Percentiles rank a stretch among this genome's conserved stretches.
phyloP scores from a whole-genome alignment of 1,284 basidiomycete genomes.

The Pterulicium gracile region DNA sequence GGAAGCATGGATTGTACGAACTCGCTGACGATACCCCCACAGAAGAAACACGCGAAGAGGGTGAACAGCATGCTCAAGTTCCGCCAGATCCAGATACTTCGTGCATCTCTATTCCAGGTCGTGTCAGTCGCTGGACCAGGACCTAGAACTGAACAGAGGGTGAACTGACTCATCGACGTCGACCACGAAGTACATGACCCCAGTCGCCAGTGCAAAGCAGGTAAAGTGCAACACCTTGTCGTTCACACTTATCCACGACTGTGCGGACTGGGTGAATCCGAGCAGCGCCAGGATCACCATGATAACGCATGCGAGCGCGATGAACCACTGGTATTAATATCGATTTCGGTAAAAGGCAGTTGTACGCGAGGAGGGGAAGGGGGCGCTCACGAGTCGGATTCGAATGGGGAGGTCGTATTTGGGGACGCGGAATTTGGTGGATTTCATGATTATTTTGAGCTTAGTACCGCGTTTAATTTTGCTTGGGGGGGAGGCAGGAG shows the following conservation, averaged over 20 bases:
- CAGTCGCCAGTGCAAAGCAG: constrained; percentile 70
- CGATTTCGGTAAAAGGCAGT: constrained; percentile 3
- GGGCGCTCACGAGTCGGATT: constrained; percentile 51
- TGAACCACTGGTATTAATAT: constrained; percentile 50
- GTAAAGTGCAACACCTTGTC: constrained; percentile 82
- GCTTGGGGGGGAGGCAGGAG: too few species aligned
- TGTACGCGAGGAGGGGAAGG: constrained; percentile 5
- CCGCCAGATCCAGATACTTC: constrained; percentile 81
- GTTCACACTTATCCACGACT: constrained; percentile 52
- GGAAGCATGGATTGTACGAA: constrained; percentile 77
- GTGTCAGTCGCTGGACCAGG: not conserved
- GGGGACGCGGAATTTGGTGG: constrained; percentile 42
- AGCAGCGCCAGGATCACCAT: constrained; percentile 61
- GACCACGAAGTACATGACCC: constrained; percentile 78
- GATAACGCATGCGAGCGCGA: constrained; percentile 50
- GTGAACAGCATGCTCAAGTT: constrained; percentile 63
- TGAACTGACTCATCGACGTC: constrained; percentile 73
- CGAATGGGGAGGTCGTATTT: constrained; percentile 63
- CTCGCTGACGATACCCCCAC: constrained; percentile 80
- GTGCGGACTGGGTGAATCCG: constrained; percentile 62
- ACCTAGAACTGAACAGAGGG: not conserved
- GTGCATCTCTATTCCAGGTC: constrained; percentile 39
- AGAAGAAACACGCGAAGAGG: constrained; percentile 57
- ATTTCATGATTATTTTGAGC: constrained; percentile 44
- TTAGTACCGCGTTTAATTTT: too few species aligned